Evolutionary conservation across 805 yeast species (phyloP), one percentile per base, ranked within the genome.

Genomic region (Millerozyma acaciae): DNA sequence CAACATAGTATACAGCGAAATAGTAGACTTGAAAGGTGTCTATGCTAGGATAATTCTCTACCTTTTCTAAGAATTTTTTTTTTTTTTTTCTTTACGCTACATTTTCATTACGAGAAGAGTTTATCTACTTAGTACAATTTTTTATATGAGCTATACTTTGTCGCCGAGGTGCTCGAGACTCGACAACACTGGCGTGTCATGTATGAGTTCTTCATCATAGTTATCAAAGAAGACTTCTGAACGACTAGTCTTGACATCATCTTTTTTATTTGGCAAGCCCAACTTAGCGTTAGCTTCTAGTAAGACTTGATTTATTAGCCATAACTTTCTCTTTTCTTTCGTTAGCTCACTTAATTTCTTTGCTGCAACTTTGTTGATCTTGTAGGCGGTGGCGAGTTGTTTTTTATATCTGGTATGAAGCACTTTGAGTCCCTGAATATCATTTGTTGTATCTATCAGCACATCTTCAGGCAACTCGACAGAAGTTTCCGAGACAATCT

Each of bases 241-340:
- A n/a, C 27, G 32, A n/a, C 25, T 33, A 14, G 22, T 16, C 12
- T 5, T 21, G 9, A 21, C 15, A 12, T 23, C 35, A 4, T 28
- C 39, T 15, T 27, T 14, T 9, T 13, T 26, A 13, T 28, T 18
- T 13, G 65, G 68, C 16, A 66, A 46, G 2, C 68, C 73, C 7
- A 61, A 32, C 23, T 48, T 38, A 17, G 69, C 51, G 33, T 66
- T 68, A 4, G 69, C 66, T 34, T 72, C 72, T 16, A 73, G 41
- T 12, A 73, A 44, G 8, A 60, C 36, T 38, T 73, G 76, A 34
- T 68, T 73, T 5, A 53, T 43, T 5, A 53, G 35, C 69, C 71
- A 70, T 17, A 67, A 38, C 21, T 55, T 48, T 22, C 75, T 53
- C 26, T 61, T 60, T 25, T 56, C 53, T 26, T 52, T 45, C 9